These are phyloP conservation scores for Brassica incana DNA, from an alignment of 345 rosid genomes.

Conservation along the genomic window DNA sequence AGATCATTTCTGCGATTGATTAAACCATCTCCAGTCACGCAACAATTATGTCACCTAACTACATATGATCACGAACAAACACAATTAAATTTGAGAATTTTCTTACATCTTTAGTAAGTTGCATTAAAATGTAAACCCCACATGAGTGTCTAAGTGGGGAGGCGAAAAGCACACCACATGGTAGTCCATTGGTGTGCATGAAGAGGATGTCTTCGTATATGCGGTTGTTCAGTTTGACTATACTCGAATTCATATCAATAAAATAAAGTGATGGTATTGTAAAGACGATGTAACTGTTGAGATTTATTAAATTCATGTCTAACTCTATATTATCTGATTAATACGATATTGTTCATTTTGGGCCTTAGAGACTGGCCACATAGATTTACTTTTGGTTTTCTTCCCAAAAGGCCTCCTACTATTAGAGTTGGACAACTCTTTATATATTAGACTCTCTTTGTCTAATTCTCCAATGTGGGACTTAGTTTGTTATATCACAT, in stretches of 20 bases:
- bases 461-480: no score
- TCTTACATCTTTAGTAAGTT: slow-evolving; percentile 21
- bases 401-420: no score
- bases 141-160: slow-evolving; percentile 31
- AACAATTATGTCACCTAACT: not conserved
- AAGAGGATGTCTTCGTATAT: slow-evolving; percentile 24
- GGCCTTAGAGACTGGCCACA: no score
- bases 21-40: slow-evolving; percentile 20
- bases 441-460: no score
- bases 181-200: slow-evolving; percentile 31
- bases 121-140: slow-evolving; percentile 33
- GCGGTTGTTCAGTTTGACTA: slow-evolving; percentile 8
- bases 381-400: no score
- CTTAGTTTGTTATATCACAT: no score
- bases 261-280: not conserved
- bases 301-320: no score
- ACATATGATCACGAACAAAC: not conserved
- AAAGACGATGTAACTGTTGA: not conserved
- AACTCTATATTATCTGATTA: no score
- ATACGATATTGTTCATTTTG: no score
- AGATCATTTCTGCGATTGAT: slow-evolving; percentile 5
- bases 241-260: not conserved
- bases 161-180: slow-evolving; percentile 40
- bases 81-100: not conserved
- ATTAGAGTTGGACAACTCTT: no score